Evolutionary conservation across 768 basidiomycete species (phyloP).

Genomic region (Sistotremastrum niveocremeum): DNA sequence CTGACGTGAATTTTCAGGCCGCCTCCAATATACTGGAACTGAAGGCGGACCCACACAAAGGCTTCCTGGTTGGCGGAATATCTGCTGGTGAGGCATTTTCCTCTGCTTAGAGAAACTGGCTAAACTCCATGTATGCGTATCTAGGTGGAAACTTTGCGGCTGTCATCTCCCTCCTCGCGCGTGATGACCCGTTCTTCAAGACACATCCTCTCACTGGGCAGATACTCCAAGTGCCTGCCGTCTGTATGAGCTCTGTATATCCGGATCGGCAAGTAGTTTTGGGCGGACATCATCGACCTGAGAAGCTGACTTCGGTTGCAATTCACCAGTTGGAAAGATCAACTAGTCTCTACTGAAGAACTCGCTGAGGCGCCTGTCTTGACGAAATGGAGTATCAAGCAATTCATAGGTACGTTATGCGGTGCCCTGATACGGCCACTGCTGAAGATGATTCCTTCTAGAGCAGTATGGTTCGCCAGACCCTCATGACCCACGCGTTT

Average conservation of each 20-base stretch:
- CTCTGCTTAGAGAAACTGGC: no score
- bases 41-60: conserved; percentile 8
- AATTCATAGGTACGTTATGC: conserved; percentile 1
- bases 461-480: no score
- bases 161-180: conserved; percentile 10
- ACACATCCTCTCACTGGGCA: conserved; percentile 12
- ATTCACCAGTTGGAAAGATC: conserved; percentile 7
- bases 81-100: conserved; percentile 7
- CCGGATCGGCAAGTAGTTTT: conserved; percentile 10
- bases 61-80: conserved; percentile 13
- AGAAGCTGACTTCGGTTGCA: neutral
- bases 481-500: neutral
- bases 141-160: conserved; percentile 10
- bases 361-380: conserved; percentile 10
- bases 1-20: neutral
- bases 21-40: conserved; percentile 5
- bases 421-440: neutral
- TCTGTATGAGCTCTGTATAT: conserved; percentile 9
- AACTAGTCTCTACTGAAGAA: conserved; percentile 12
- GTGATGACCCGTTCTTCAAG: conserved; percentile 12
- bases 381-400: neutral
- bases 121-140: no score
- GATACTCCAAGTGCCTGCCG: conserved; percentile 9
- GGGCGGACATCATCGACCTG: neutral
- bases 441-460: no score